Percentiles rank a stretch among this genome's conserved stretches.
Evolutionary conservation across 148 eudicot genomes (phyloP).

Genomic region (Polygonum maritimum): DNA sequence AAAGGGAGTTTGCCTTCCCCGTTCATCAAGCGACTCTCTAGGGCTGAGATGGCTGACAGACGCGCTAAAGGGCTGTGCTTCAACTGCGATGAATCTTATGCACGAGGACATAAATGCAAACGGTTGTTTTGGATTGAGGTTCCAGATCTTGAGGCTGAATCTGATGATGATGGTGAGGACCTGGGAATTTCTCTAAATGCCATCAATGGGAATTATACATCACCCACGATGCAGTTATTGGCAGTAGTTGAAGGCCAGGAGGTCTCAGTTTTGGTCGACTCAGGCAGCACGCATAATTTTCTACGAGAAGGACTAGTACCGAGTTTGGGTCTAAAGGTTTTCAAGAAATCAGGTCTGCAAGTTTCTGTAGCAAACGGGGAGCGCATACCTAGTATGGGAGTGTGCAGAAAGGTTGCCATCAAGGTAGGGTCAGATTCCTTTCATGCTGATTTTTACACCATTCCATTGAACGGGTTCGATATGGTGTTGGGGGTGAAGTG

Average conservation of each 20-base stretch:
- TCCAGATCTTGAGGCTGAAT: background rate
- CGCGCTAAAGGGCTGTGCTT: background rate
- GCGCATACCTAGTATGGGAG: too few species aligned
- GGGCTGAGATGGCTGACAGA: background rate
- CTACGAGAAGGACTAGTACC: too few species aligned
- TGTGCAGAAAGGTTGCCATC: too few species aligned
- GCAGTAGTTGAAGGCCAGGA: background rate
- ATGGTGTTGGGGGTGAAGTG: too few species aligned
- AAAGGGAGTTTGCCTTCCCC: background rate
- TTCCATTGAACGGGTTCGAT: too few species aligned
- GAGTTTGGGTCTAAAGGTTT: too few species aligned
- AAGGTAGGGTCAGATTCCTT: too few species aligned
- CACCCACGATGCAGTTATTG: background rate
- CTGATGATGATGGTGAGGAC: background rate
- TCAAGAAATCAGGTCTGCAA: too few species aligned
- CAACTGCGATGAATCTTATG: background rate
- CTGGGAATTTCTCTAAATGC: background rate
- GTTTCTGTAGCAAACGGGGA: too few species aligned
- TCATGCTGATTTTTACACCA: too few species aligned
- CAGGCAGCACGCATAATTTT: too few species aligned
- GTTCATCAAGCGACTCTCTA: background rate
- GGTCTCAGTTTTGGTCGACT: too few species aligned
- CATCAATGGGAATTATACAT: background rate
- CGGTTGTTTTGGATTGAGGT: background rate
- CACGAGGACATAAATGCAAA: background rate